phyloP scores from a whole-genome alignment of 345 rosid species.

The Theobroma cacao region DNA sequence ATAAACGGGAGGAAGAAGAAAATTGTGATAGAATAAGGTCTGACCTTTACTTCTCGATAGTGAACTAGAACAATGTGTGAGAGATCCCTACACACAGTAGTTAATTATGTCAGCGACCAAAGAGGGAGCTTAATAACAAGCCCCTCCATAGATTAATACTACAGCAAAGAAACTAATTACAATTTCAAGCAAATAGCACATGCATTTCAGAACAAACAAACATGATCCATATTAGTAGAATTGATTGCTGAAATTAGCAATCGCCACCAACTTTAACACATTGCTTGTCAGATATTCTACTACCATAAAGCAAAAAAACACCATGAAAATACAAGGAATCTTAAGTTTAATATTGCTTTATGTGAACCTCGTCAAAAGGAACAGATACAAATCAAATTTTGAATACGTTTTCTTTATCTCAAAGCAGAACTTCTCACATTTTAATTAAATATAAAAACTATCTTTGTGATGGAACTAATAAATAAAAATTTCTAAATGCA shows the following conservation, averaged over 20 bases:
- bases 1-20: no score
- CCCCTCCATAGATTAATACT: not conserved
- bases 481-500: not conserved
- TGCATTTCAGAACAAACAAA: constrained; percentile 5
- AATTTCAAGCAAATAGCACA: constrained; percentile 7
- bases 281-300: not conserved
- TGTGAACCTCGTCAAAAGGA: not conserved
- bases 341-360: not conserved
- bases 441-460: not conserved
- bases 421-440: not conserved
- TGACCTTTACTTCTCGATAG: constrained; percentile 85
- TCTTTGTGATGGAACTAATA: not conserved
- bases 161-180: not conserved
- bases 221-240: constrained; percentile 6
- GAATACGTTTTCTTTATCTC: not conserved
- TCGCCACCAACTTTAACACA: not conserved
- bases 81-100: constrained; percentile 58
- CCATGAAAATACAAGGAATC: not conserved
- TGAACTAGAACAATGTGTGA: constrained; percentile 90
- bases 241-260: not conserved
- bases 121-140: constrained; percentile 7
- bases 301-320: not conserved
- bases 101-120: constrained; percentile 20
- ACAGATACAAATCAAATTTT: not conserved
- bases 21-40: not conserved